Base-by-base conservation (phyloP, 2,329 filamentous ascomycete species). In the Aspergillus quadrilineatus region DNA sequence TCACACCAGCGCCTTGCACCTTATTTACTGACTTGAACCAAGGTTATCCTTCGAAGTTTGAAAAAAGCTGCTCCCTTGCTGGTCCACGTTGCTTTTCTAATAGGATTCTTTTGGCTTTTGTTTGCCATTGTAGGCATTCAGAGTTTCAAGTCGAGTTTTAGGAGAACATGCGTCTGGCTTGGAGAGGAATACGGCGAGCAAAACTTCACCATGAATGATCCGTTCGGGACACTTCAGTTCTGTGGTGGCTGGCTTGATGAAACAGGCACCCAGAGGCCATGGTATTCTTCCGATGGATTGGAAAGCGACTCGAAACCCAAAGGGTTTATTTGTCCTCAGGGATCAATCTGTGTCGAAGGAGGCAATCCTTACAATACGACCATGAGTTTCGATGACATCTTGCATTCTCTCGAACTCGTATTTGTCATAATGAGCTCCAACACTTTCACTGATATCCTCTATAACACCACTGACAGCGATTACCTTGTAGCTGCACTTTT, bases 341-440 rank as follows among this genome's bases (percentile, higher is more conserved):
- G 90, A 6, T 97, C 93, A 1, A 75, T 89, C 4, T 99, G 94
- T 68, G 80, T 97, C 15, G 85, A 96, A 73, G 85, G 87, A 57
- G 68, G 76, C 2, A 96, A 89, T 67, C 94, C 94, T 0, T 91
- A 85, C 72, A 90, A 90, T 65, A 86, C 85, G 50, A 99, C 94
- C 0, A 83, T 97, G 66, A 95, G 88, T 71, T 99, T 97, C 69
- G 94, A 99, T 77, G 93, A 97, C 69, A 95, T 99, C 41, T 76
- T 90, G 30, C 87, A 97, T 62, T 97, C 92, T 0, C 77, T 97
- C 51, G 92, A 99, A 75, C 80, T 97, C 56, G 92, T 99, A 2
- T 99, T 99, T 69, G 91, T 99, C 50, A 88, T 99, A 69, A 99
- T 99, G 90, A 96, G 91, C 67, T 93, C 92, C 48, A 99, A 99